Base-by-base conservation (phyloP, 257 asterid species). In the Forsythia viridissima region DNA sequence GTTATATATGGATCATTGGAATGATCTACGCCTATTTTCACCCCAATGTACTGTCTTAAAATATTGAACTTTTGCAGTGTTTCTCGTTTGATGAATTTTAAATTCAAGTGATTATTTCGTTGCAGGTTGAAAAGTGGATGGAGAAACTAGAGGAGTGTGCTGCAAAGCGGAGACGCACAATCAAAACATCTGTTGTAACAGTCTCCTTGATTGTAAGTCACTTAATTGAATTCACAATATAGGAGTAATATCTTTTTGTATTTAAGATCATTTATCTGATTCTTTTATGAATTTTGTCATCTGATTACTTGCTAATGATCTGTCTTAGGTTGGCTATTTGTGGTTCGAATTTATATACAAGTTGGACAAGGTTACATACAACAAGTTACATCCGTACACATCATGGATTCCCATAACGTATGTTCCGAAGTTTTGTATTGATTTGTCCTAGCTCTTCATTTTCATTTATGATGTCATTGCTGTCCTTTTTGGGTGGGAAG, bases 391-490 rank as follows among this genome's bases (percentile, higher is more conserved):
- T 78, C 98, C 99, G 1, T 95, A 95, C 92, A 95, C 99, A 13
- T 95, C 99, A 76, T 95, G 99, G 99, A 93, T 95, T 79, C 99
- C 99, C 68, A 95, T 95, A 77, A 89, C 96, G 99, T 95, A 69
- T 37, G 97, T 87, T 70, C 38, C 52, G 1, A 42, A 72, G 24
- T 72, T 44, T 21, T 42, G 61, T 71, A 42, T 4, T 65, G 30
- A 74, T 39, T 18, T 36, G 15, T 67, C 48, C 1, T 48, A 43
- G 34, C 67, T 59, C 67, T 8, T 59, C 13, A 20, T 59, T 59
- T 8, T 59, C 10, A 6, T 59, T 59, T n/a, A 20, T 8, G 67
- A 18, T 20, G 67, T 59, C 67, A 59, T 0, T 4, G 4, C 4
- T 81, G 42, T 72, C 76, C 18, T 72, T 36, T 41, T 73, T 68